These are phyloP conservation scores for Zygosaccharomyces lentus DNA, from an alignment of 805 yeast genomes.

Conservation along the genomic window DNA sequence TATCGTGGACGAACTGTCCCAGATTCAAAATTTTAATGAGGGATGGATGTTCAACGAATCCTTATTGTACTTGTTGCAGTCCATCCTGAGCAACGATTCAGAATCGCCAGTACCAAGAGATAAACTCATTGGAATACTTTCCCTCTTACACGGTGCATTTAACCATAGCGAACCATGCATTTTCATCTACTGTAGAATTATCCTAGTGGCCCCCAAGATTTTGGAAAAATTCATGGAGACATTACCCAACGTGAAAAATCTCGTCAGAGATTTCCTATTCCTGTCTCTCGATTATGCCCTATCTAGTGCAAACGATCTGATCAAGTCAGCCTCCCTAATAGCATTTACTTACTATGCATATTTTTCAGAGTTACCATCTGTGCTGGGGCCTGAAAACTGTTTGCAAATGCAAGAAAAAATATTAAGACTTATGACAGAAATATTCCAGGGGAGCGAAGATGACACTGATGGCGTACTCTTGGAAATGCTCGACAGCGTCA, in stretches of 20 bases:
- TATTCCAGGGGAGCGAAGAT: conserved; percentile 64
- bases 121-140: conserved; percentile 4
- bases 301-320: conserved; percentile 30
- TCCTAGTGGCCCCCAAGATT: conserved; percentile 53
- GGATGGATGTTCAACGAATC: conserved; percentile 22
- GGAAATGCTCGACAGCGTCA: conserved; percentile 53
- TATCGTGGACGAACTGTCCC: conserved; percentile 8
- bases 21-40: conserved; percentile 5
- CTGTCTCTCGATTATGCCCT: conserved; percentile 25
- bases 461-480: conserved; percentile 73
- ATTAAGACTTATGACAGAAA: conserved; percentile 38
- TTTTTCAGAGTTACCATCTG: conserved; percentile 35
- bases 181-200: conserved; percentile 45
- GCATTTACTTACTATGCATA: conserved; percentile 49
- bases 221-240: conserved; percentile 47
- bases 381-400: conserved; percentile 21
- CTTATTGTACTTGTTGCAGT: conserved; percentile 22
- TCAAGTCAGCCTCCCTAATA: conserved; percentile 40
- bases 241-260: conserved; percentile 31
- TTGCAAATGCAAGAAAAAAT: conserved; percentile 24
- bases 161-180: conserved; percentile 24
- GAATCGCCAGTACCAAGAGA: conserved; percentile 11
- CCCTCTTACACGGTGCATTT: conserved; percentile 16
- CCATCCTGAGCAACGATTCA: conserved; percentile 19
- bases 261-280: conserved; percentile 31